Evolutionary conservation across 1,284 basidiomycete species (phyloP), one percentile per base, ranked within the genome.

Genomic region (Clitocybe nebularis): DNA sequence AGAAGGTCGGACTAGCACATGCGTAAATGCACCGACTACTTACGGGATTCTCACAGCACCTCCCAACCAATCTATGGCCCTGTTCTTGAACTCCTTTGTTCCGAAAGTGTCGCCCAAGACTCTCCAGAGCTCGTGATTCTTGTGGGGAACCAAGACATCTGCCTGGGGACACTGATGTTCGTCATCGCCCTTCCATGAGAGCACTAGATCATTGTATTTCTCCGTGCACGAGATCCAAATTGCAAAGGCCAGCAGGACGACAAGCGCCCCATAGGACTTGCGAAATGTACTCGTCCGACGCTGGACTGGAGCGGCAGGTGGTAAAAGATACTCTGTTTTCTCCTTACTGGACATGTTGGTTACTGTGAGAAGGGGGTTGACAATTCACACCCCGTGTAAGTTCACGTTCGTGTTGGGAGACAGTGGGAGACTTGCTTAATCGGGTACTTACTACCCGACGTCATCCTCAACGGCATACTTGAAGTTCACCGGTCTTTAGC

Each of bases 51-150:
- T 62, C 2, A 75, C 69, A 39, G 81, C 79, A 3, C 75, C 78
- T 24, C 66, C 66, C 9, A 84, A 62, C 74, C 73, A 80, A 30
- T 73, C 61, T 7, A 78, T 63, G 0, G 77, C 74, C 40, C 65
- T 62, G 9, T 50, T 44, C 54, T 69, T 64, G 64, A 79, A 81
- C 16, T 50, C 58, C 3, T 72, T 59, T 4, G 71, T 69, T 25
- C 56, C 61, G 43, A 72, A 69, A 19, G 62, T 56, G 21, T 63
- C 57, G 29, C 66, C 65, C 26, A 80, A 26, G 10, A 50, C 54
- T 16, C 59, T 56, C 68, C 74, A 76, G 5, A 79, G 46, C 5
- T 58, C 61, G 3, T 49, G 57, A 47, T 75, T 67, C 52, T 60
- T 66, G 30, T 60, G 44, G 2, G 77, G 79, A 1, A 63, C 55